Percentiles rank a stretch among this genome's conserved stretches.
Evolutionary conservation across 441 rosid genomes (phyloP).

Genomic region (Arabidopsis hybrid): DNA sequence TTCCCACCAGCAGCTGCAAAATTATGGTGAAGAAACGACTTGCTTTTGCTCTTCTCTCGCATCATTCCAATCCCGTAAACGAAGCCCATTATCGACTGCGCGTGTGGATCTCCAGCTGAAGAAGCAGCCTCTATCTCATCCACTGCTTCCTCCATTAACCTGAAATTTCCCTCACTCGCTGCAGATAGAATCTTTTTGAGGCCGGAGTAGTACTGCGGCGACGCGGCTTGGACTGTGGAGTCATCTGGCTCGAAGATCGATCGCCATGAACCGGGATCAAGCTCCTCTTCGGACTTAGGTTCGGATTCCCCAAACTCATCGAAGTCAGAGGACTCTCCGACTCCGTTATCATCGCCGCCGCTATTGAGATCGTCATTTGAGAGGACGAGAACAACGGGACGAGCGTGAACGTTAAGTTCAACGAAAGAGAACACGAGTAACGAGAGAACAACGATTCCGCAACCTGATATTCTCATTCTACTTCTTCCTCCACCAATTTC

Average conservation of each 20-base stretch:
- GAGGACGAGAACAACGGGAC: conserved; percentile 77
- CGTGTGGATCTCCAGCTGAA: conserved; percentile 68
- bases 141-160: conserved; percentile 74
- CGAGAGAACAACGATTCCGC: conserved; percentile 35
- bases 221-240: conserved; percentile 37
- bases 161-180: conserved; percentile 57
- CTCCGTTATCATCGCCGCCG: conserved; percentile 56
- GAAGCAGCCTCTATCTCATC: conserved; percentile 69
- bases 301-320: conserved; percentile 88
- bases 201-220: conserved; percentile 58
- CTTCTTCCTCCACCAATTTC: conserved; percentile 7
- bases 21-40: conserved; percentile 75
- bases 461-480: conserved; percentile 39
- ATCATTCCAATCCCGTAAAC: conserved; percentile 75
- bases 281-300: conserved; percentile 74
- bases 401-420: conserved; percentile 53
- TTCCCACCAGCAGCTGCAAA: conserved; percentile 81
- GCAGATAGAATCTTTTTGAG: conserved; percentile 66
- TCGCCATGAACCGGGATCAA: conserved; percentile 98
- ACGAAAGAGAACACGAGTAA: conserved; percentile 50
- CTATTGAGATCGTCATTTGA: conserved; percentile 90
- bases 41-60: conserved; percentile 77
- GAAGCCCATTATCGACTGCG: conserved; percentile 80
- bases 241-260: conserved; percentile 79
- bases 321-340: conserved; percentile 66